These are phyloP conservation scores for Paraphoma chrysanthemicola DNA, from an alignment of 2,329 filamentous ascomycete species.

Conservation along the genomic window DNA sequence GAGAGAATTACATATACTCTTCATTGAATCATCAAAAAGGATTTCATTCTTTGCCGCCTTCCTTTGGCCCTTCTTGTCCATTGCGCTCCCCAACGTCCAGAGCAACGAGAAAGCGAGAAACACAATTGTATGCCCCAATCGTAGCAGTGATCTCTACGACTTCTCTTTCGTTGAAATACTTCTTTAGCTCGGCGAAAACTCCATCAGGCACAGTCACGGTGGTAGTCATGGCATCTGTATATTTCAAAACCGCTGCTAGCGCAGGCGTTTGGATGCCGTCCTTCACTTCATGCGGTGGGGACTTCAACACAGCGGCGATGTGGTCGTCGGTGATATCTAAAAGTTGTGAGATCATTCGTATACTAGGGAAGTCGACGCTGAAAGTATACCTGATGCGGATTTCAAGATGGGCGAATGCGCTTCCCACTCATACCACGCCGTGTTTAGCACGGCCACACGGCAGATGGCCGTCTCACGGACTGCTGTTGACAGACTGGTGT, in stretches of 20 bases:
- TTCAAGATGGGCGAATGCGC: constrained; percentile 74
- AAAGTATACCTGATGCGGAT: constrained; percentile 13
- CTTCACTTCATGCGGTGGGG: constrained; percentile 18
- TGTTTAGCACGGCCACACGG: constrained; percentile 79
- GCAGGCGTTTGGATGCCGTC: constrained; percentile 56
- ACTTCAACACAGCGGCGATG: constrained; percentile 35
- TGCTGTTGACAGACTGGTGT: constrained; percentile 56
- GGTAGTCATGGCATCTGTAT: constrained; percentile 85
- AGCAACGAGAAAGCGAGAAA: constrained; percentile 82
- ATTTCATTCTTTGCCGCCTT: constrained; percentile 16
- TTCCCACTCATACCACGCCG: constrained; percentile 85
- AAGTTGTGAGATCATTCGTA: no score
- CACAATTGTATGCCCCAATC: constrained; percentile 82
- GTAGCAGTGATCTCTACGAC: constrained; percentile 83
- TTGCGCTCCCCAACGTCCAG: constrained; percentile 67
- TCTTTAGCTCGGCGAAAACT: constrained; percentile 70
- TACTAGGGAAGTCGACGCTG: no score
- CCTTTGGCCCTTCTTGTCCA: constrained; percentile 25
- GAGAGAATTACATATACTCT: not conserved
- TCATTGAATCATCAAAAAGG: not conserved
- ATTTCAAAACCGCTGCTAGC: constrained; percentile 73
- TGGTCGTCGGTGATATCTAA: constrained; percentile 64
- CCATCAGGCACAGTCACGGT: constrained; percentile 72
- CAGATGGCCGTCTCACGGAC: constrained; percentile 81
- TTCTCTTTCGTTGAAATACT: constrained; percentile 71